A percentile compares a stretch with the other conserved stretches of the same genome.
These are phyloP conservation scores for Wolfiporia cocos DNA, from an alignment of 1,284 basidiomycete species.

Conservation along the genomic window DNA sequence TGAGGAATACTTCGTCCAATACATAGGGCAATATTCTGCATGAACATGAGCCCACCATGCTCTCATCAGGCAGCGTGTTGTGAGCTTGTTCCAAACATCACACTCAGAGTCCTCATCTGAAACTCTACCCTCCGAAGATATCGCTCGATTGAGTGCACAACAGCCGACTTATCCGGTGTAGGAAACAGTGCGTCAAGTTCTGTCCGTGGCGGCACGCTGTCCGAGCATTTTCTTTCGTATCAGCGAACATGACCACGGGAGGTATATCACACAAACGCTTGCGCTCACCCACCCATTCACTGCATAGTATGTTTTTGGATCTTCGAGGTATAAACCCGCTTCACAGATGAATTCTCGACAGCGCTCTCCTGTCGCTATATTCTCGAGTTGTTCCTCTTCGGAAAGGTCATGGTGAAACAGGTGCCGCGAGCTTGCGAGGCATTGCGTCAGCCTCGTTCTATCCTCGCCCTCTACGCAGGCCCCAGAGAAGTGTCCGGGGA, in stretches of 20 bases:
- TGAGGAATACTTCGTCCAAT: too few relatives aligned
- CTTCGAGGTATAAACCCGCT: not conserved
- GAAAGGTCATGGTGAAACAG: constrained; percentile 3
- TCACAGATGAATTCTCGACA: constrained; percentile 2
- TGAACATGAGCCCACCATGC: too few relatives aligned
- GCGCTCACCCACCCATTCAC: constrained; percentile 1
- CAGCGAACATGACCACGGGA: too few relatives aligned
- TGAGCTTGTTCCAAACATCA: not conserved
- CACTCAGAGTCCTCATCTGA: not conserved
- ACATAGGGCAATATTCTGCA: too few relatives aligned
- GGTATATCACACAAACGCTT: not conserved
- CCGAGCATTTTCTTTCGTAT: not conserved
- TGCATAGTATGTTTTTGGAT: not conserved
- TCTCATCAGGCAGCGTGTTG: too few relatives aligned
- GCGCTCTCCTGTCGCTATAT: not conserved
- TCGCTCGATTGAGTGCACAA: not conserved
- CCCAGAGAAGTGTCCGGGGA: not conserved
- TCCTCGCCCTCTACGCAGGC: not conserved
- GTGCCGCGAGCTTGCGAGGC: not conserved
- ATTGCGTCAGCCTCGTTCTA: not conserved
- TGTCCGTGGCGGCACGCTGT: not conserved
- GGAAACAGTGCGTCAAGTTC: not conserved
- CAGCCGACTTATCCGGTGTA: not conserved
- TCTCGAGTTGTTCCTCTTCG: not conserved
- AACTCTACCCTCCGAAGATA: not conserved